Percentiles rank a stretch among this genome's conserved stretches.
Evolutionary conservation across 2,329 filamentous ascomycete genomes (phyloP).

Genomic region (Lachnellula occidentalis): DNA sequence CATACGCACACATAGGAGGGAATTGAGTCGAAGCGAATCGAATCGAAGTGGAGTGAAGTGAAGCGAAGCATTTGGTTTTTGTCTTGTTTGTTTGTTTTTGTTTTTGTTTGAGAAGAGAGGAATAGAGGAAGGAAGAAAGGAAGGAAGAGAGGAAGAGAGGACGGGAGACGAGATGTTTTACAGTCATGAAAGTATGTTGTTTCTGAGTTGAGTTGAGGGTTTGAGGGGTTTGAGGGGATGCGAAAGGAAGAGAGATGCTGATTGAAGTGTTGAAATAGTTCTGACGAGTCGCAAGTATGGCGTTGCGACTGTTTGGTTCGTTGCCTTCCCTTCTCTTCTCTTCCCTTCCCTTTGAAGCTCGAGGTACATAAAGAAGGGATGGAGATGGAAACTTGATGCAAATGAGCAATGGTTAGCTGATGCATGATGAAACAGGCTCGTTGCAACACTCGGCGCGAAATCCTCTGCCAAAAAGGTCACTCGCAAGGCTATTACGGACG

Average conservation of each 20-base stretch:
- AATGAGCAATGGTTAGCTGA: too few relatives aligned
- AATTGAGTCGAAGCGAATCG: too few relatives aligned
- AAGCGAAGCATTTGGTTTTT: too few relatives aligned
- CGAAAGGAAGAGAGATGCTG: too few relatives aligned
- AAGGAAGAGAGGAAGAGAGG: background rate
- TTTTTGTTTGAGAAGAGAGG: background rate
- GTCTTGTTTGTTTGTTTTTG: too few relatives aligned
- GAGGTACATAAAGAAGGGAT: too few relatives aligned
- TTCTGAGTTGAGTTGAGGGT: background rate
- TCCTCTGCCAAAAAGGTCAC: slow-evolving; percentile 68
- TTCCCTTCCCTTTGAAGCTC: too few relatives aligned
- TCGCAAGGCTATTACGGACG: slow-evolving; percentile 80
- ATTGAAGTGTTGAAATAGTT: slow-evolving; percentile 41
- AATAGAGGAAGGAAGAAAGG: background rate
- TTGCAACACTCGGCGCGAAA: slow-evolving; percentile 78
- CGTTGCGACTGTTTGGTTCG: slow-evolving; percentile 89
- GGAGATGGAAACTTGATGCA: too few relatives aligned
- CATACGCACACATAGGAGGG: too few relatives aligned
- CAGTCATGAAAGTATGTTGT: slow-evolving; percentile 73
- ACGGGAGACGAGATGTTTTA: slow-evolving; percentile 67
- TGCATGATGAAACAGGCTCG: slow-evolving; percentile 57
- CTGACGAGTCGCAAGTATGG: slow-evolving; percentile 84
- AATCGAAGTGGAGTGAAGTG: too few relatives aligned
- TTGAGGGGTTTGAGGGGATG: background rate
- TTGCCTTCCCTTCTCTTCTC: slow-evolving; percentile 1